Base-by-base conservation (phyloP, 2,329 filamentous ascomycete genomes). In the Aureobasidium leucospermi region DNA sequence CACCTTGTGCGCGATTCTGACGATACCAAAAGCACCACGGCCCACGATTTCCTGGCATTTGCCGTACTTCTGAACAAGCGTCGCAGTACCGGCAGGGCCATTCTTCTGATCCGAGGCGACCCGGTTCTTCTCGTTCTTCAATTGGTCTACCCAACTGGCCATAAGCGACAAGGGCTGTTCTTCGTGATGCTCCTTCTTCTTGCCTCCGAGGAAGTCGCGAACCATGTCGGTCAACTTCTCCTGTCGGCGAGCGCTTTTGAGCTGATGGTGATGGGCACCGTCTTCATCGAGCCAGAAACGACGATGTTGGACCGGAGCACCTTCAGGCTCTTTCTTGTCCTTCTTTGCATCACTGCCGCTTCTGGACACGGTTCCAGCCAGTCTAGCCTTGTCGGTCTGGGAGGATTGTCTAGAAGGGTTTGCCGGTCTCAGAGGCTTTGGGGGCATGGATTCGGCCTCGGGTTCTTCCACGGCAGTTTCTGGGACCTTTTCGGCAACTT, bases 21-120 rank as follows among this genome's bases (percentile, higher is more conserved):
- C 94, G 64, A 99, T 96, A 60, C 94, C 94, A 73, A 99, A 99
- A 43, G 94, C 94, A 62, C 94, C 94, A 39, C 93, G 90, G 19
- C 94, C 94, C 28, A 99, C 90, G 36, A 99, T 86, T 73, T 99
- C 94, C 71, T 97, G 93, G 71, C 94, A 97, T 76, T 97, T 97
- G 67, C 94, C 94, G 71, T 99, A 99, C 73, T 97, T 97, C 70
- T 97, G 90, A 1, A 94, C 89, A 51, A 99, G 79, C 0, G 91
- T 91, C 19, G 85, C 85, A 15, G 88, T 87, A 16, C 87, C 81
- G 68, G 87, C 89, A 6, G 87, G 83, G 0, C 87, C 87, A 28
- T 84, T 85, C 71, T 87, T 94, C 76, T 87, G 90, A 67, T 96
- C 90, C 41, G 82, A 76, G 1, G 86, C 85, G 56, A 85, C 73